Evolutionary conservation across 2,329 filamentous ascomycete species (phyloP).

Genomic region (Penicillium fuscoglaucum): DNA sequence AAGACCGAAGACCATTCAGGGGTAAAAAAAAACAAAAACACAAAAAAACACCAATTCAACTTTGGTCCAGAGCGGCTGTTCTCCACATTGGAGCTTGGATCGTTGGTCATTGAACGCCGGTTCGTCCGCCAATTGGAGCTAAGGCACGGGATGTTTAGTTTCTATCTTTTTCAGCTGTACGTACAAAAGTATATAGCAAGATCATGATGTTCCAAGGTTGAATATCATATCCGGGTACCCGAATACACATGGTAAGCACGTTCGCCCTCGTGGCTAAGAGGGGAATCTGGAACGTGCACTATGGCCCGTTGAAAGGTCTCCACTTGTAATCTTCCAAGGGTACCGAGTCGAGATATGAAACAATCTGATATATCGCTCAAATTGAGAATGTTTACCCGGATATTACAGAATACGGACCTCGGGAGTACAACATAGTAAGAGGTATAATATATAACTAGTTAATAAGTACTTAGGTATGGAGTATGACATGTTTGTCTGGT

Average conservation of each 20-base stretch:
- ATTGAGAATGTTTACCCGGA: background rate
- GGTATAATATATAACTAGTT: no score
- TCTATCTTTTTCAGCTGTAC: no score
- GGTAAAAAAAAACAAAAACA: slow-evolving; percentile 18
- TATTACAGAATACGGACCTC: no score
- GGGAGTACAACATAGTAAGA: no score
- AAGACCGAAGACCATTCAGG: slow-evolving; percentile 17
- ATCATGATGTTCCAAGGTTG: no score
- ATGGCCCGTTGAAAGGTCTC: slow-evolving; percentile 16
- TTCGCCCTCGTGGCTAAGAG: background rate
- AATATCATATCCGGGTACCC: no score
- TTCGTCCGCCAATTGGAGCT: slow-evolving; percentile 16
- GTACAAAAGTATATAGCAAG: no score
- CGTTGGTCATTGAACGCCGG: slow-evolving; percentile 12
- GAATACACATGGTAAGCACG: slow-evolving; percentile 2
- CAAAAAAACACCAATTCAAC: no score
- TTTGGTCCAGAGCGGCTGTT: slow-evolving; percentile 11
- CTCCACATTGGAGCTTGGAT: slow-evolving; percentile 22
- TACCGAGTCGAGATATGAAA: background rate
- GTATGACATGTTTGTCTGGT: background rate
- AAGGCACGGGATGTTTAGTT: slow-evolving; percentile 11
- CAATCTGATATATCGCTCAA: background rate
- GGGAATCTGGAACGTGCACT: slow-evolving; percentile 17
- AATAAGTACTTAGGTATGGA: no score
- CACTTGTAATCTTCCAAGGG: slow-evolving; percentile 5